Percentiles rank a stretch among this genome's conserved stretches.
Conservation (phyloP, 176 grass and related monocot species). For the Metroxylon sagu region DNA sequence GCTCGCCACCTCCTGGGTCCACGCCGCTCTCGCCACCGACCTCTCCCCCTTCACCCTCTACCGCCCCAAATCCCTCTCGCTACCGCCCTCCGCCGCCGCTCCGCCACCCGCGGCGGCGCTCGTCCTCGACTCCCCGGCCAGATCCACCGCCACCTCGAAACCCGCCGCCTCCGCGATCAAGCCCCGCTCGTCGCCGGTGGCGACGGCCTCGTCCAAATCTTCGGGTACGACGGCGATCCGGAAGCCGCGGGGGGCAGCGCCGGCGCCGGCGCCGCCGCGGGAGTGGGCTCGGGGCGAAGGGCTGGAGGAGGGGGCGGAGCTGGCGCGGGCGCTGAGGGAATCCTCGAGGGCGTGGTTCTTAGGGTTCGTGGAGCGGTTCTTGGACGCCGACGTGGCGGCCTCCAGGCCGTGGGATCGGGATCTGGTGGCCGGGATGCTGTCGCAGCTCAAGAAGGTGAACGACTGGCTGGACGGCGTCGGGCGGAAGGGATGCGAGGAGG, state of each 20-base stretch:
- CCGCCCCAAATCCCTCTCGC: slow-evolving; percentile 23
- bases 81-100: slow-evolving; percentile 8
- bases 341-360: slow-evolving; percentile 37
- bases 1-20: slow-evolving; percentile 56
- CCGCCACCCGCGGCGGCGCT: slow-evolving; percentile 37
- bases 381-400: slow-evolving; percentile 29
- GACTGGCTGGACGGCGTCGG: slow-evolving; percentile 38
- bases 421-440: slow-evolving; percentile 26
- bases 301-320: not conserved
- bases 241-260: slow-evolving; percentile 6
- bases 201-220: too few relatives aligned
- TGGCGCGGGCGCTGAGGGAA: slow-evolving; percentile 24
- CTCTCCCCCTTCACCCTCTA: slow-evolving; percentile 76
- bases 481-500: too few relatives aligned
- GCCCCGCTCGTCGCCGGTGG: slow-evolving; percentile 25
- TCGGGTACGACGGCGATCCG: slow-evolving; percentile 21
- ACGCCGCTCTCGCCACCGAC: slow-evolving; percentile 65
- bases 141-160: slow-evolving; percentile 32
- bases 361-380: slow-evolving; percentile 34
- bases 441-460: slow-evolving; percentile 55
- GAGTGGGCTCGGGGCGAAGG: too few relatives aligned
- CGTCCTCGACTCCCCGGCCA: slow-evolving; percentile 25
- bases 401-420: too few relatives aligned
- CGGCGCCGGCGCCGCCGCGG: not conserved
- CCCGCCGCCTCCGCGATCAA: slow-evolving; percentile 6